Evolutionary conservation across 257 asterid genomes (phyloP).

Genomic region (Galeopsis tetrahit): DNA sequence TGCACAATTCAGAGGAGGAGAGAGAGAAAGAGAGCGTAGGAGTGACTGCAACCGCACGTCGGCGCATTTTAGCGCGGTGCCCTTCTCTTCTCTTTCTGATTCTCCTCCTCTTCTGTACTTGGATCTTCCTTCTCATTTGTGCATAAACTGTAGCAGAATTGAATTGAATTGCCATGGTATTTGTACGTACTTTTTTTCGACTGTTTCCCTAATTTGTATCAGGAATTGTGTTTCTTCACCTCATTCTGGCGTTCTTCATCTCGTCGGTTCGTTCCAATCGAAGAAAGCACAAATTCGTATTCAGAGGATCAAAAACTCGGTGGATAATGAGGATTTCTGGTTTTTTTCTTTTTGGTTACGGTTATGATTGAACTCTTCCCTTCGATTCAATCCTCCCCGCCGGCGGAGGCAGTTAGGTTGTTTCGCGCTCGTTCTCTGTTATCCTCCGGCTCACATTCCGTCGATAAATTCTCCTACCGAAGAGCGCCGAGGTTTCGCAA

Average conservation of each 20-base stretch:
- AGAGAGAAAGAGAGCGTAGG: slow-evolving; percentile 14
- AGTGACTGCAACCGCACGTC: slow-evolving; percentile 38
- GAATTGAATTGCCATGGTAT: slow-evolving; percentile 3
- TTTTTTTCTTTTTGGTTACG: slow-evolving; percentile 44
- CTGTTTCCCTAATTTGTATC: slow-evolving; percentile 13
- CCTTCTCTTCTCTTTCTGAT: neutral
- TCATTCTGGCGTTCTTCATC: slow-evolving; percentile 62
- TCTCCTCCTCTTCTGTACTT: slow-evolving; percentile 24
- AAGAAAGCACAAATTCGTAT: slow-evolving; percentile 36
- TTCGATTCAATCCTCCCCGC: slow-evolving; percentile 56
- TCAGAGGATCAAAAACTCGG: slow-evolving; percentile 40
- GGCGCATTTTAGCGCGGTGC: slow-evolving; percentile 24
- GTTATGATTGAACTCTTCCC: slow-evolving; percentile 55
- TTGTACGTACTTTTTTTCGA: slow-evolving; percentile 20
- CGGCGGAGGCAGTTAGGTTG: slow-evolving; percentile 54
- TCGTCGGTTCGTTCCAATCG: slow-evolving; percentile 38
- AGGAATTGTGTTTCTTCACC: neutral
- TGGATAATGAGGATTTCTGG: slow-evolving; percentile 51
- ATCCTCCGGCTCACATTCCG: slow-evolving; percentile 29
- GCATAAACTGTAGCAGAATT: slow-evolving; percentile 5
- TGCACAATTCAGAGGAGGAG: slow-evolving; percentile 35
- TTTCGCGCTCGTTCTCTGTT: slow-evolving; percentile 33
- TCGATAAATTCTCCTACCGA: slow-evolving; percentile 38
- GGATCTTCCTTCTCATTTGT: slow-evolving; percentile 45
- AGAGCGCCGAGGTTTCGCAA: slow-evolving; percentile 44